Percentiles rank a stretch among this genome's conserved stretches.
These are phyloP conservation scores for Nakazawaea ernobii DNA, from an alignment of 805 yeast genomes.

Conservation along the genomic window DNA sequence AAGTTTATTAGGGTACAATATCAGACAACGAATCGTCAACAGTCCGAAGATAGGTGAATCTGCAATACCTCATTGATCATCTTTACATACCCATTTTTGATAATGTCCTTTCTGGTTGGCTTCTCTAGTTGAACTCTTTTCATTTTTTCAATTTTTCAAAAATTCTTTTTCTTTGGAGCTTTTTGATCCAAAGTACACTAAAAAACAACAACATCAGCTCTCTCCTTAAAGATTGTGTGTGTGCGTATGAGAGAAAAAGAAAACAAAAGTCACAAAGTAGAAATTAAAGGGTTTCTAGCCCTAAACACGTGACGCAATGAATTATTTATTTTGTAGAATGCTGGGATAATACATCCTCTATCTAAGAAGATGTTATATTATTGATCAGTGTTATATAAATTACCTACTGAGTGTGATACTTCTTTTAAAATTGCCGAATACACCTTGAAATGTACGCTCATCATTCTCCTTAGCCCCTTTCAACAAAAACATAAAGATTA, in stretches of 20 bases:
- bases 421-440: background rate
- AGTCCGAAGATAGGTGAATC: too few species aligned
- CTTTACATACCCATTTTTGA: conserved; percentile 6
- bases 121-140: background rate
- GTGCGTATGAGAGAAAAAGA: too few species aligned
- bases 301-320: background rate
- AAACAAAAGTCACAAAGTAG: too few species aligned
- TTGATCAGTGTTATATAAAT: too few species aligned
- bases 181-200: conserved; percentile 19
- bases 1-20: too few species aligned
- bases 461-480: conserved; percentile 16
- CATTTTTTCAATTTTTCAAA: conserved; percentile 1
- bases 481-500: conserved; percentile 24
- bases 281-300: too few species aligned
- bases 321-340: too few species aligned
- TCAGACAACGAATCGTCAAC: too few species aligned
- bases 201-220: background rate
- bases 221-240: background rate
- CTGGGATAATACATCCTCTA: too few species aligned
- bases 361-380: too few species aligned
- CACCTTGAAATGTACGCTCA: conserved; percentile 13
- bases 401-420: background rate
- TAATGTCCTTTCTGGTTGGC: conserved; percentile 2
- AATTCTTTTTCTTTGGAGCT: background rate
- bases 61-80: background rate